Evolutionary conservation across 1,284 basidiomycete species (phyloP).

Genomic region (Trichosporon coremiiforme): DNA sequence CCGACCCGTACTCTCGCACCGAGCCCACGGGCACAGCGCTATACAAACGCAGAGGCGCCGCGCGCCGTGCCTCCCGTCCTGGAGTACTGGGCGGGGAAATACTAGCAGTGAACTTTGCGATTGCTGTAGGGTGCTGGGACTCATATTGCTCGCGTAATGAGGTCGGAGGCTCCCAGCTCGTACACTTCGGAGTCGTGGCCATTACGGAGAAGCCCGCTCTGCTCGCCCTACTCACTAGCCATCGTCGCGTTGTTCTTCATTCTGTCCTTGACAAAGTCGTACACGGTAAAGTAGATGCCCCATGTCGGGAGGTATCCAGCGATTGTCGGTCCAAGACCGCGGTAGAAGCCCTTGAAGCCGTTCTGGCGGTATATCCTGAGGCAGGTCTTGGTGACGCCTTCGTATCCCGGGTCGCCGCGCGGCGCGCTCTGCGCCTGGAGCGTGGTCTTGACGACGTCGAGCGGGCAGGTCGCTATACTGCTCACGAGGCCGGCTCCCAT

Average conservation of each 20-base stretch:
- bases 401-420: conserved; percentile 68
- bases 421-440: conserved; percentile 82
- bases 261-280: conserved; percentile 83
- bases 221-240: conserved; percentile 20
- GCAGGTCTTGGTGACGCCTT: conserved; percentile 75
- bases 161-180: too few species aligned
- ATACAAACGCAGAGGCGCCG: neutral
- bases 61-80: neutral
- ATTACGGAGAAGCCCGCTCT: neutral
- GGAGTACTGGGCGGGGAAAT: neutral
- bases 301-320: conserved; percentile 93
- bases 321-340: conserved; percentile 91
- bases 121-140: neutral
- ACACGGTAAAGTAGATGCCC: conserved; percentile 98
- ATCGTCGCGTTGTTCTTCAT: conserved; percentile 61
- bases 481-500: conserved; percentile 77
- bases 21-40: neutral
- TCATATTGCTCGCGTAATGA: too few species aligned
- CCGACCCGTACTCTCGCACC: neutral
- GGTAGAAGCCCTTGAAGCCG: conserved; percentile 83
- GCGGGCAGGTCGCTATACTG: conserved; percentile 91
- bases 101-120: neutral
- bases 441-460: conserved; percentile 97
- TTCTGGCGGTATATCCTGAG: conserved; percentile 70
- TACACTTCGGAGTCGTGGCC: too few species aligned